phyloP scores from a whole-genome alignment of 345 rosid genomes.

The Citrus maxima region DNA sequence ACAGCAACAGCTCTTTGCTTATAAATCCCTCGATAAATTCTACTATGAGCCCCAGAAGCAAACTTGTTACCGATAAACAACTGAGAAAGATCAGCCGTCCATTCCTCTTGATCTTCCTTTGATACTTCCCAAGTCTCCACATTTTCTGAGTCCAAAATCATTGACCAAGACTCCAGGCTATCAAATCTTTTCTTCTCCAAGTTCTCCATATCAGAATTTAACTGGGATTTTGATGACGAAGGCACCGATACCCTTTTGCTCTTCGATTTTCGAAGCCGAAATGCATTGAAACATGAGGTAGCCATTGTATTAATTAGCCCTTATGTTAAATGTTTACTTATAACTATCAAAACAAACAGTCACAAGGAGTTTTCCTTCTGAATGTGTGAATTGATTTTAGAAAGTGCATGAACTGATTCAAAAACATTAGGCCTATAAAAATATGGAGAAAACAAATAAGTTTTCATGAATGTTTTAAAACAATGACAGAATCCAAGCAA shows the following conservation, averaged over 20 bases:
- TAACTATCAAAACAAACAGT: constrained; percentile 30
- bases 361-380: constrained; percentile 65
- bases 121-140: constrained; percentile 92
- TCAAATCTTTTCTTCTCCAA: constrained; percentile 93
- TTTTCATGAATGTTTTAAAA: constrained; percentile 50
- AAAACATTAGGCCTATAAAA: constrained; percentile 64
- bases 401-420: constrained; percentile 98
- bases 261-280: constrained; percentile 57
- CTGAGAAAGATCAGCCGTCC: constrained; percentile 99
- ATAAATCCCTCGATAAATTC: constrained; percentile 94
- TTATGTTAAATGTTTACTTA: too few relatives aligned
- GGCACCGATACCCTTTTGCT: constrained; percentile 43
- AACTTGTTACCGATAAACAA: constrained; percentile 94
- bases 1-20: constrained; percentile 98
- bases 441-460: constrained; percentile 28
- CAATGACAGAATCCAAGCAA: constrained; percentile 20
- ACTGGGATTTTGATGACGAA: constrained; percentile 51
- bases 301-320: constrained; percentile 40
- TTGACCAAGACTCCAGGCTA: constrained; percentile 97
- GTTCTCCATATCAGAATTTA: constrained; percentile 60
- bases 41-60: constrained; percentile 91
- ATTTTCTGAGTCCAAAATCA: constrained; percentile 93
- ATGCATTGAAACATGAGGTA: constrained; percentile 67
- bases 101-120: constrained; percentile 85
- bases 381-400: constrained; percentile 89